Evolutionary conservation across 331 rosid genomes (phyloP), one percentile per base, ranked within the genome.

Genomic region (Arachis monticola): DNA sequence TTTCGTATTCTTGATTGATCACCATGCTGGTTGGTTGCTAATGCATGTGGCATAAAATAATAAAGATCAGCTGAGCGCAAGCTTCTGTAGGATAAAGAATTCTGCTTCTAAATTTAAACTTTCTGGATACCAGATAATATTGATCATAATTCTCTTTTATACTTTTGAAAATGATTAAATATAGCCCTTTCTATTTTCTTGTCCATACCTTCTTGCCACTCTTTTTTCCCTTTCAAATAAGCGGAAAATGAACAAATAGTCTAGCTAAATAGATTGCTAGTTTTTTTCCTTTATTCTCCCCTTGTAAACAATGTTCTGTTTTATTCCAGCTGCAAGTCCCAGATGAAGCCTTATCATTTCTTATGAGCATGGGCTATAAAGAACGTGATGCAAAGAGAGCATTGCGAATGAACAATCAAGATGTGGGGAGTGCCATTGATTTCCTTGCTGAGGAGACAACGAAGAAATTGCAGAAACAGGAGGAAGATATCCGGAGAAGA

Each of bases 371-470:
- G 99, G 99, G 97, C 45, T 92, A 83, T 72, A 80, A 32, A 60
- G 96, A 92, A 78, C 82, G 76, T 38, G 87, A 88, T 77, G 90
- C 87, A 59, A 90, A 87, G 84, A 85, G 96, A 79, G 97, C 99
- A 59, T 63, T 94, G 75, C 77, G 95, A 71, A 94, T 94, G 87
- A 88, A 82, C 87, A 85, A 93, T 92, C 96, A 94, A 83, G 96
- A 94, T 79, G 93, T 92, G 51, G 84, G 79, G 55, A 79, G 79
- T 64, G 97, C 96, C 56, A 78, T 94, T 83, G 93, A 92, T 86
- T 94, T 92, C 80, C 97, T 94, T 44, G 86, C 60, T 71, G 96
- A 85, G 77, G 91, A 92, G 77, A 88, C 70, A 67, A 74, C 85
- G n/a, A 89, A 82, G 86, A 86, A 80, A 83, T 50, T 65, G 51